These are phyloP conservation scores for Hyphopichia khmerensis DNA, from an alignment of 1,139 yeast genomes.

Conservation along the genomic window DNA sequence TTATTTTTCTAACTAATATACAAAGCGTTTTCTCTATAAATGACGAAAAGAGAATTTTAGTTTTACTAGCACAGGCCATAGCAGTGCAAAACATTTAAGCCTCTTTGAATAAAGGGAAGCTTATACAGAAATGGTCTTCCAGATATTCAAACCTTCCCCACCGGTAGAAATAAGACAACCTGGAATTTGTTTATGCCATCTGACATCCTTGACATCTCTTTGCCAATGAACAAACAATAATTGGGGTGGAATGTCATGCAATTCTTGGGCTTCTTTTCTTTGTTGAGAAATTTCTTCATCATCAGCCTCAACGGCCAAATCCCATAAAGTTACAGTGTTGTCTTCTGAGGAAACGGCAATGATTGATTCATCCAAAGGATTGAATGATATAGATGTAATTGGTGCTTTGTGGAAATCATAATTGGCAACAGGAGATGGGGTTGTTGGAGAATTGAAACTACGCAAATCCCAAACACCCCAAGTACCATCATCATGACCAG, in stretches of 20 bases:
- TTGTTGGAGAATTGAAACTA: conserved; percentile 61
- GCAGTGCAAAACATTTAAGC: background rate
- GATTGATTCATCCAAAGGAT: conserved; percentile 93
- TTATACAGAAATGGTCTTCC: conserved; percentile 95
- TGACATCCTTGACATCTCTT: conserved; percentile 92
- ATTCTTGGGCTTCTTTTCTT: conserved; percentile 67
- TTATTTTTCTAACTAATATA: background rate
- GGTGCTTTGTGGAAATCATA: conserved; percentile 95
- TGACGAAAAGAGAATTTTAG: no score
- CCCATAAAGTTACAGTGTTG: conserved; percentile 96
- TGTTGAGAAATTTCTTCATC: conserved; percentile 90
- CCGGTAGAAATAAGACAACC: conserved; percentile 95
- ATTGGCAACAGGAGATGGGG: conserved; percentile 81
- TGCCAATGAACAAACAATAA: conserved; percentile 98
- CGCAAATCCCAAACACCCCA: conserved; percentile 99
- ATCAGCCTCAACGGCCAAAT: conserved; percentile 93
- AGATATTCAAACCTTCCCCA: conserved; percentile 87
- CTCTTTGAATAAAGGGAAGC: no score
- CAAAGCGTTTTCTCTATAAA: background rate
- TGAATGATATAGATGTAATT: conserved; percentile 88
- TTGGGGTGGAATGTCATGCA: conserved; percentile 93
- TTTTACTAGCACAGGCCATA: no score
- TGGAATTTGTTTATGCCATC: conserved; percentile 97
- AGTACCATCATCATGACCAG: conserved; percentile 96
- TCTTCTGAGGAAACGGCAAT: conserved; percentile 96